Conservation (phyloP, 2,329 filamentous ascomycete species). For the Colletotrichum sp. region DNA sequence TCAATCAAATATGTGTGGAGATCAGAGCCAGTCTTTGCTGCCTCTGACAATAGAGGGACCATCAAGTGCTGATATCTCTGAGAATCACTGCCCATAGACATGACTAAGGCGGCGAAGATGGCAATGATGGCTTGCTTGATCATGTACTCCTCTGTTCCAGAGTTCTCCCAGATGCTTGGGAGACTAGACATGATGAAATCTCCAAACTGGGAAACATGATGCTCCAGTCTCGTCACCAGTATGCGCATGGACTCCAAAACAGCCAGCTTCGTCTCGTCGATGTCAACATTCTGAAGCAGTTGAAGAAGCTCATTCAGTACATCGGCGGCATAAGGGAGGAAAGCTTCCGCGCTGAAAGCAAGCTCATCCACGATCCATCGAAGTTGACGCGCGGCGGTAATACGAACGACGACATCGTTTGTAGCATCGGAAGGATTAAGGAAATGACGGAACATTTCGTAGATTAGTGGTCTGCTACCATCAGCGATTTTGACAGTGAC, state of each 20-base stretch:
- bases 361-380: slow-evolving; percentile 83
- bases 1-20: slow-evolving; percentile 85
- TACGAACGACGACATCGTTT: slow-evolving; percentile 91
- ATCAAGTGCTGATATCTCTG: slow-evolving; percentile 80
- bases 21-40: slow-evolving; percentile 77
- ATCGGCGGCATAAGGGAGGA: slow-evolving; percentile 78
- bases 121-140: slow-evolving; percentile 94
- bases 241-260: slow-evolving; percentile 86
- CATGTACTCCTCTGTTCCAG: slow-evolving; percentile 81
- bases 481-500: slow-evolving; percentile 77
- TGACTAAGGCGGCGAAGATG: slow-evolving; percentile 84
- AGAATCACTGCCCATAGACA: slow-evolving; percentile 80
- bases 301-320: slow-evolving; percentile 76
- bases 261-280: slow-evolving; percentile 88
- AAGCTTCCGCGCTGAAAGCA: slow-evolving; percentile 75
- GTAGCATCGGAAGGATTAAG: slow-evolving; percentile 76
- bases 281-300: slow-evolving; percentile 79
- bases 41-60: slow-evolving; percentile 81
- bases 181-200: slow-evolving; percentile 83
- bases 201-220: slow-evolving; percentile 70
- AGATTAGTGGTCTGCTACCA: slow-evolving; percentile 74
- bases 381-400: slow-evolving; percentile 88
- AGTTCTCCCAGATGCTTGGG: slow-evolving; percentile 83
- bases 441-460: slow-evolving; percentile 88
- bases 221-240: slow-evolving; percentile 82